Conservation (phyloP, 192 early-diverging fungal species). For the Podila epigama region DNA sequence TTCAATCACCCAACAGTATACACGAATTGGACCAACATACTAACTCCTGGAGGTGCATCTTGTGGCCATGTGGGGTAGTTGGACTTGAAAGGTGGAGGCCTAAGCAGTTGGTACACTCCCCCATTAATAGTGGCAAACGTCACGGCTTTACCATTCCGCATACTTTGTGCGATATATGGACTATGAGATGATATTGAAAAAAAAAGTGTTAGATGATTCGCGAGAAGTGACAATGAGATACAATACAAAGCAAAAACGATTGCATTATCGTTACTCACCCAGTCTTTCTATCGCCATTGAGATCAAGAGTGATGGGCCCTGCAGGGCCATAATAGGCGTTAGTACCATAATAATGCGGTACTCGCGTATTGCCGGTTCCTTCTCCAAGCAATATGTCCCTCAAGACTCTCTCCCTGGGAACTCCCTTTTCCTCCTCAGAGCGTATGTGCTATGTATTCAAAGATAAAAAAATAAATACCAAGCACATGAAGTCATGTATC, state of each 20-base stretch:
- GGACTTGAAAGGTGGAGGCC: slow-evolving; percentile 3
- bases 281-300: slow-evolving; percentile 5
- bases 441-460: neutral
- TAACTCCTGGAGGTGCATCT: slow-evolving; percentile 4
- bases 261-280: slow-evolving; percentile 3
- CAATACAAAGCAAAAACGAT: neutral
- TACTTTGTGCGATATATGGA: neutral
- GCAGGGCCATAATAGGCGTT: slow-evolving; percentile 4
- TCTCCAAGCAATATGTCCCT: slow-evolving; percentile 4
- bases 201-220: neutral
- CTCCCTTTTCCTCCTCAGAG: neutral
- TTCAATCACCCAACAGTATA: neutral
- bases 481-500: too few species aligned
- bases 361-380: neutral
- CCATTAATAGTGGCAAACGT: neutral
- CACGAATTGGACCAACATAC: neutral
- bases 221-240: neutral
- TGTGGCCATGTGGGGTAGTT: neutral
- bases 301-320: slow-evolving; percentile 3
- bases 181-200: neutral
- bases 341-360: neutral
- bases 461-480: neutral
- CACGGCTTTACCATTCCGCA: neutral
- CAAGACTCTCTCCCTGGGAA: neutral
- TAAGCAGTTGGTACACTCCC: neutral